A percentile compares a stretch with the other conserved stretches of the same genome.
Conservation (phyloP, 2,329 filamentous ascomycete genomes). For the Celoporthe dispersa region DNA sequence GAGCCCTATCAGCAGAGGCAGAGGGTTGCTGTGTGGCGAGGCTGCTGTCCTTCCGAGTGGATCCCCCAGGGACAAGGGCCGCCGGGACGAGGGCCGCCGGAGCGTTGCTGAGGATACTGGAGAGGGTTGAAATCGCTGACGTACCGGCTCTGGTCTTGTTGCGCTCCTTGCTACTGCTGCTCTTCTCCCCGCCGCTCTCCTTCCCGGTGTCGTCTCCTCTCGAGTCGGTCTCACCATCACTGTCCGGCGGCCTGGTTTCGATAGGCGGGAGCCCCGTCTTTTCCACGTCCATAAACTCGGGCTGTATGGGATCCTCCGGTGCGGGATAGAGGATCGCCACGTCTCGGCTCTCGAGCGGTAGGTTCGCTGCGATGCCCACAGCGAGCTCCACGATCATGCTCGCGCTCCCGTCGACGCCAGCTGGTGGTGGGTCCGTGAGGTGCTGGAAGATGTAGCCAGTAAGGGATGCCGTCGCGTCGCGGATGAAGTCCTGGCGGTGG, state of each 20-base stretch:
- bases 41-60: slow-evolving; percentile 26
- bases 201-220: slow-evolving; percentile 43
- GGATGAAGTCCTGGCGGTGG: slow-evolving; percentile 70
- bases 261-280: slow-evolving; percentile 69
- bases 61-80: slow-evolving; percentile 18
- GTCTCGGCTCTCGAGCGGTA: slow-evolving; percentile 90
- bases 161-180: slow-evolving; percentile 46
- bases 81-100: slow-evolving; percentile 28
- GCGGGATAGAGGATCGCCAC: slow-evolving; percentile 85
- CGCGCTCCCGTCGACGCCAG: slow-evolving; percentile 84
- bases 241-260: slow-evolving; percentile 43
- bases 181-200: slow-evolving; percentile 44
- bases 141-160: slow-evolving; percentile 51
- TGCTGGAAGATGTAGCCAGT: slow-evolving; percentile 73
- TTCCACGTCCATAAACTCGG: slow-evolving; percentile 85
- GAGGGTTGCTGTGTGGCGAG: slow-evolving; percentile 22
- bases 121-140: slow-evolving; percentile 37
- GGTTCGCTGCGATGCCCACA: slow-evolving; percentile 80
- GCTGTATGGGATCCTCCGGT: slow-evolving; percentile 72
- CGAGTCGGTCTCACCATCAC: slow-evolving; percentile 26
- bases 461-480: slow-evolving; percentile 69
- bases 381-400: slow-evolving; percentile 93
- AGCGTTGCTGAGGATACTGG: slow-evolving; percentile 27
- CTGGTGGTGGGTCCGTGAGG: slow-evolving; percentile 75
- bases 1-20: slow-evolving; percentile 9